Conservation (phyloP, 306 rosid species). For the Acacia acuminata region DNA sequence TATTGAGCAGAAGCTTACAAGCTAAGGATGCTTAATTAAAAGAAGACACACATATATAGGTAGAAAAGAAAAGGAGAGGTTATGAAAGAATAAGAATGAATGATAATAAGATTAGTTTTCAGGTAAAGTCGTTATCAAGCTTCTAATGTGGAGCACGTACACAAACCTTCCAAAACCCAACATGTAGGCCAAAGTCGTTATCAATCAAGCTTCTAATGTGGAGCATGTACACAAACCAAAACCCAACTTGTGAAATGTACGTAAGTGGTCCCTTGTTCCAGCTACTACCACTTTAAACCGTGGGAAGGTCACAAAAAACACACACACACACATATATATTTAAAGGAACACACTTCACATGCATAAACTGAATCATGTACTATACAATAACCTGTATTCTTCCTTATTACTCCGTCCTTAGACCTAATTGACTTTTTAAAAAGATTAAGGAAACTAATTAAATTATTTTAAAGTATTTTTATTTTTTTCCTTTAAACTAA, state of each 20-base stretch:
- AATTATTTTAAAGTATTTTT: no score
- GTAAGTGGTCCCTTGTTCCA: background rate
- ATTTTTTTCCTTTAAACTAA: no score
- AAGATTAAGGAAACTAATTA: no score
- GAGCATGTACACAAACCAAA: background rate
- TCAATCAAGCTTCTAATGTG: background rate
- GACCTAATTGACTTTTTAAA: no score
- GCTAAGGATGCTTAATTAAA: background rate
- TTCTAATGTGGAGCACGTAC: background rate
- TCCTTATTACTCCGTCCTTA: no score
- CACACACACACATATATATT: no score
- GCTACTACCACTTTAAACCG: background rate
- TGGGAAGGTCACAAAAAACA: no score
- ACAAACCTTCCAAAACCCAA: background rate
- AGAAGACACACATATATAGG: background rate
- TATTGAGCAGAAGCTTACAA: background rate
- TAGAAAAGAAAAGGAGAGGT: background rate
- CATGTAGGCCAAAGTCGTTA: background rate
- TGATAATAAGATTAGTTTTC: background rate
- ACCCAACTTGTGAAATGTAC: background rate
- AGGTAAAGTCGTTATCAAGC: background rate
- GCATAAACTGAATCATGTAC: no score
- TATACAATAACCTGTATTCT: no score
- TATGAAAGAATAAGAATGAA: background rate
- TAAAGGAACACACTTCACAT: background rate